A percentile compares a stretch with the other conserved stretches of the same genome.
These are phyloP conservation scores for Tricholoma saponaceum DNA, from an alignment of 768 basidiomycete species.

Conservation along the genomic window DNA sequence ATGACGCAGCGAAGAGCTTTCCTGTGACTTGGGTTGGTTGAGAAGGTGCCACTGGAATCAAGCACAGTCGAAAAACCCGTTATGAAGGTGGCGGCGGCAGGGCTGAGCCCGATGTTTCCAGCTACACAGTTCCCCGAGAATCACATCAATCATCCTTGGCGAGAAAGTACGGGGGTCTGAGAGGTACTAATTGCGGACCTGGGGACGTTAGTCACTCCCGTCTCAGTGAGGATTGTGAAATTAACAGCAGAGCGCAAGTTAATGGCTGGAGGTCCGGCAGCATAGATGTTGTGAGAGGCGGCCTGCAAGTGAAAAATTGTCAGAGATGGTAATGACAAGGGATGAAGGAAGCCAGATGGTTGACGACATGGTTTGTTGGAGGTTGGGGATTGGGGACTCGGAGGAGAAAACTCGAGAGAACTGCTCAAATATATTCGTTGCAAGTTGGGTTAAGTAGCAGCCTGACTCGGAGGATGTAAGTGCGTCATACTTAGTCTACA, in stretches of 20 bases:
- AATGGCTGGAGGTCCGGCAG: neutral
- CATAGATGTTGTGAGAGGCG: neutral
- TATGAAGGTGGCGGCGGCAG: conserved; percentile 12
- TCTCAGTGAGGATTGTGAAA: neutral
- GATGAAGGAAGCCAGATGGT: neutral
- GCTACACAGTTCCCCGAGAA: conserved; percentile 5
- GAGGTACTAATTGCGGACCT: neutral
- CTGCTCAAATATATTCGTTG: neutral
- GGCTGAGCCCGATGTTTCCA: conserved; percentile 19
- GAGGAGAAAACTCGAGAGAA: neutral
- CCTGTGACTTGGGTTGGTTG: conserved; percentile 19
- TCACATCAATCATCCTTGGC: neutral
- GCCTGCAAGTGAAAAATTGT: neutral
- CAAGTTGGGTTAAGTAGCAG: neutral
- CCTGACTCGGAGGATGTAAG: neutral
- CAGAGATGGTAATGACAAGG: neutral
- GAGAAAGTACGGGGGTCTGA: neutral
- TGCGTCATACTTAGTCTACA: neutral
- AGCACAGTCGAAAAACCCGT: conserved; percentile 20
- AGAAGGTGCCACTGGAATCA: conserved; percentile 11
- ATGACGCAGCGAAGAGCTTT: conserved; percentile 17
- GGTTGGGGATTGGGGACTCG: neutral
- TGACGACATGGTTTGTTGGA: neutral
- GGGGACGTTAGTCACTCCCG: neutral
- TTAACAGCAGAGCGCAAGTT: neutral